Conservation (phyloP, 2,329 filamentous ascomycete genomes). For the Microcera coccophila region DNA sequence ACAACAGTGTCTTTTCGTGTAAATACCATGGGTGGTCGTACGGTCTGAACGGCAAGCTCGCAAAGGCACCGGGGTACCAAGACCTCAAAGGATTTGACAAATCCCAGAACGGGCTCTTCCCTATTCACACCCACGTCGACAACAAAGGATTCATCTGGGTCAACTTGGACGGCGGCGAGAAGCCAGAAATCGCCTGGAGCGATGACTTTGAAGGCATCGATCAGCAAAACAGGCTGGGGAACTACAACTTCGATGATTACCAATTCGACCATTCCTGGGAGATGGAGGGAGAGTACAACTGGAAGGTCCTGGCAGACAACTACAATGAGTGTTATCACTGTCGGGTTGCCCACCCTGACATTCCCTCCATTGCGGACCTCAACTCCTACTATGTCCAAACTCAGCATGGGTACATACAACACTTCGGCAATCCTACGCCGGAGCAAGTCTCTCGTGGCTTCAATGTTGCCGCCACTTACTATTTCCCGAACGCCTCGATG, state of each 20-base stretch:
- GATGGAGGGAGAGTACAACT: slow-evolving; percentile 55
- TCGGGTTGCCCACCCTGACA: slow-evolving; percentile 55
- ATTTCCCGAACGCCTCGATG: slow-evolving; percentile 49
- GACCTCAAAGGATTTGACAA: slow-evolving; percentile 54
- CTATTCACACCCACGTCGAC: slow-evolving; percentile 52
- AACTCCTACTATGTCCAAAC: slow-evolving; percentile 51
- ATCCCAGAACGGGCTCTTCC: slow-evolving; percentile 52
- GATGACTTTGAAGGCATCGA: slow-evolving; percentile 50
- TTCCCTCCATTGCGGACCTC: slow-evolving; percentile 54
- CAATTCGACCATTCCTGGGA: slow-evolving; percentile 55
- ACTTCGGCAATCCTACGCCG: slow-evolving; percentile 43
- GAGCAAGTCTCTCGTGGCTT: slow-evolving; percentile 48
- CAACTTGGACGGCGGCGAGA: slow-evolving; percentile 48
- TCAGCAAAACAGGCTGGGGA: slow-evolving; percentile 40
- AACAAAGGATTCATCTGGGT: slow-evolving; percentile 55
- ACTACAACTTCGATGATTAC: slow-evolving; percentile 51
- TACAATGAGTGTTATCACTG: slow-evolving; percentile 67
- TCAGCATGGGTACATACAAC: slow-evolving; percentile 47
- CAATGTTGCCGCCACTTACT: slow-evolving; percentile 45
- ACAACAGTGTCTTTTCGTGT: slow-evolving; percentile 52
- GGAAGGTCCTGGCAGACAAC: slow-evolving; percentile 60
- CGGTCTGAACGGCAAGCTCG: slow-evolving; percentile 51
- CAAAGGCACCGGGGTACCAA: slow-evolving; percentile 58
- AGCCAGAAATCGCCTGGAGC: slow-evolving; percentile 47
- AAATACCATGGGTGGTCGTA: slow-evolving; percentile 63